Evolutionary conservation across 176 grass and related monocot genomes (phyloP).

Genomic region (Aegilops sharonensis): DNA sequence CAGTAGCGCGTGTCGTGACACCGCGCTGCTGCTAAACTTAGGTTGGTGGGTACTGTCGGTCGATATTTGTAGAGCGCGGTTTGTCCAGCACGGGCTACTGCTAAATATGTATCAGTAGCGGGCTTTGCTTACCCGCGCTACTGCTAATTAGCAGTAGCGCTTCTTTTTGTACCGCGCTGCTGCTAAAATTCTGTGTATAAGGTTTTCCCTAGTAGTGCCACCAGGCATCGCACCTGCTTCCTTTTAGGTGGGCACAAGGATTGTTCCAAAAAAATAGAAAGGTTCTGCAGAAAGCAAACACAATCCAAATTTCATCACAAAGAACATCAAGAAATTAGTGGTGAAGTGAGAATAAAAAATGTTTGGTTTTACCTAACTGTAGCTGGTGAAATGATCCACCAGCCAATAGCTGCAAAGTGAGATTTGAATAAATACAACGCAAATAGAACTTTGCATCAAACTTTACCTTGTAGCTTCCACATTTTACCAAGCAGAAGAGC

Average conservation of each 20-base stretch:
- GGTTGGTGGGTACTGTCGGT: too few species aligned
- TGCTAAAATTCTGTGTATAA: too few species aligned
- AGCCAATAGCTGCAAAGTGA: not conserved
- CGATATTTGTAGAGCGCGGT: too few species aligned
- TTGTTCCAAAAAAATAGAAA: not conserved
- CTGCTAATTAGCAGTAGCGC: too few species aligned
- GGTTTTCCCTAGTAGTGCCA: too few species aligned
- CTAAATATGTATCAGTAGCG: too few species aligned
- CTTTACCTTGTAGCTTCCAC: conserved; percentile 94
- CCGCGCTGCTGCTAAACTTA: too few species aligned
- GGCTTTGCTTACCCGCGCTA: too few species aligned
- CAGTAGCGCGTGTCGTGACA: too few species aligned
- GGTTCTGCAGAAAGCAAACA: not conserved
- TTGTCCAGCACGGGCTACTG: too few species aligned
- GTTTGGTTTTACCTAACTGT: conserved; percentile 6
- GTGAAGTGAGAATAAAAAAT: not conserved
- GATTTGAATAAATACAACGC: not conserved
- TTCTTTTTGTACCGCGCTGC: too few species aligned
- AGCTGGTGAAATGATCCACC: conserved; percentile 17
- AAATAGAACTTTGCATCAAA: conserved; percentile 25
- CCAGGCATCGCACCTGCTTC: too few species aligned
- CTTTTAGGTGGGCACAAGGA: not conserved
- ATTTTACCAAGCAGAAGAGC: conserved; percentile 85
- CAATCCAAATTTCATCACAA: not conserved
- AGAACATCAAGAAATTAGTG: not conserved